Conservation (phyloP, 257 asterid species). For the Gentiana straminea region DNA sequence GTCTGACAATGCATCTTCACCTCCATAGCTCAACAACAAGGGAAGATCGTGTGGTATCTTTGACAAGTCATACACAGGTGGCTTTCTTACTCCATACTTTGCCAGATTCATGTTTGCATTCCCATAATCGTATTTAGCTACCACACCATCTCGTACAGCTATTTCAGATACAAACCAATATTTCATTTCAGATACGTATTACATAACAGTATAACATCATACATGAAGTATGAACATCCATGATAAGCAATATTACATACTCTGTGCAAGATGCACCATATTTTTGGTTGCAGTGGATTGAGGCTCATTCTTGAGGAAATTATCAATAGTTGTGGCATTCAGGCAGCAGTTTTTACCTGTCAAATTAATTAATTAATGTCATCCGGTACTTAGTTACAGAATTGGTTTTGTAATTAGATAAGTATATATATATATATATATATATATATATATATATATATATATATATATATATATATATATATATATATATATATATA, state of each 20-base stretch:
- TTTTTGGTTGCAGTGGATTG: conserved; percentile 80
- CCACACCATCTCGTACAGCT: conserved; percentile 15
- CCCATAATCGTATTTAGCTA: conserved; percentile 67
- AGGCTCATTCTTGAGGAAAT: conserved; percentile 56
- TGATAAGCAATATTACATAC: conserved; percentile 28
- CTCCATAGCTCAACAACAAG: conserved; percentile 74
- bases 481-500: too few relatives aligned
- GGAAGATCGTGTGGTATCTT: conserved; percentile 68
- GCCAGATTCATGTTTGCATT: conserved; percentile 27
- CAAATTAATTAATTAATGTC: background rate
- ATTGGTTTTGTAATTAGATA: too few relatives aligned
- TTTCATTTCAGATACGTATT: background rate
- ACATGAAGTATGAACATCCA: too few relatives aligned
- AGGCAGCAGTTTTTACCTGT: conserved; percentile 78
- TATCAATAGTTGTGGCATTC: conserved; percentile 44
- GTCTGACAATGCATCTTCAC: conserved; percentile 69
- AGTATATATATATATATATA: too few relatives aligned
- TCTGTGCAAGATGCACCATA: conserved; percentile 73
- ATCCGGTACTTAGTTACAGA: too few relatives aligned
- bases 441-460: too few relatives aligned
- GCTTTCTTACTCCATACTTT: conserved; percentile 49
- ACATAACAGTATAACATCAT: too few relatives aligned
- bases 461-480: too few relatives aligned
- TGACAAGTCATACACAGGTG: conserved; percentile 48
- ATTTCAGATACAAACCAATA: background rate